Evolutionary conservation across 371 early-diverging fungal genomes (phyloP).

Genomic region (Lichtheimia hyalospora): DNA sequence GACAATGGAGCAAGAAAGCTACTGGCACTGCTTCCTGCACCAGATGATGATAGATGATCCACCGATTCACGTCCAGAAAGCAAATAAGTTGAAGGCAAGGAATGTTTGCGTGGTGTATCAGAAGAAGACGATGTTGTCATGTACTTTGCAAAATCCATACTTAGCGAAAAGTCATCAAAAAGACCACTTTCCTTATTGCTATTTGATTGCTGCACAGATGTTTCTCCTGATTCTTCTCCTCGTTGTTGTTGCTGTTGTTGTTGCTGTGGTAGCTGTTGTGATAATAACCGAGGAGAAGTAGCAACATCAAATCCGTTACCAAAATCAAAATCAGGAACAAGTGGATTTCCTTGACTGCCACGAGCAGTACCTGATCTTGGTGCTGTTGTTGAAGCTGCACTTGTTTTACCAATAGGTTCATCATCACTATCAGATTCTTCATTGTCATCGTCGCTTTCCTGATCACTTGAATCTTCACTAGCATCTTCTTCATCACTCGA

Average conservation of each 20-base stretch:
- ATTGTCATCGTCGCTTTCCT: constrained; percentile 22
- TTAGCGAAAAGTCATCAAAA: constrained; percentile 46
- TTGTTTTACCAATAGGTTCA: constrained; percentile 35
- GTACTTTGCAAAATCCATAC: constrained; percentile 39
- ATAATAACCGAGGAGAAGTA: neutral
- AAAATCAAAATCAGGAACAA: constrained; percentile 50
- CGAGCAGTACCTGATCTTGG: constrained; percentile 9
- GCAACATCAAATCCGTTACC: constrained; percentile 47
- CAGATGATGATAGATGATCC: constrained; percentile 11
- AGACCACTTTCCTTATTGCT: constrained; percentile 9
- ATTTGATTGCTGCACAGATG: constrained; percentile 1
- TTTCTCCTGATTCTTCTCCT: constrained; percentile 11
- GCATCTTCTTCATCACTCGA: constrained; percentile 52
- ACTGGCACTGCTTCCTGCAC: constrained; percentile 9
- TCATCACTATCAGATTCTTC: constrained; percentile 41
- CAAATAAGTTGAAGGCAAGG: constrained; percentile 21
- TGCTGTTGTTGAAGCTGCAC: constrained; percentile 3
- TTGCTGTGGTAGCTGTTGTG: constrained; percentile 5
- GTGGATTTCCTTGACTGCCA: constrained; percentile 13
- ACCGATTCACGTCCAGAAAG: constrained; percentile 17
- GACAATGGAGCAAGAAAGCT: constrained; percentile 2
- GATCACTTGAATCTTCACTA: constrained; percentile 21
- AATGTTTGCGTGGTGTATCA: constrained; percentile 26
- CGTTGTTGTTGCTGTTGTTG: constrained; percentile 21
- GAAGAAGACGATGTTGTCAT: constrained; percentile 19